Evolutionary conservation across 2,329 filamentous ascomycete species (phyloP), one percentile per base, ranked within the genome.

Genomic region (Graphilbum fragrans): DNA sequence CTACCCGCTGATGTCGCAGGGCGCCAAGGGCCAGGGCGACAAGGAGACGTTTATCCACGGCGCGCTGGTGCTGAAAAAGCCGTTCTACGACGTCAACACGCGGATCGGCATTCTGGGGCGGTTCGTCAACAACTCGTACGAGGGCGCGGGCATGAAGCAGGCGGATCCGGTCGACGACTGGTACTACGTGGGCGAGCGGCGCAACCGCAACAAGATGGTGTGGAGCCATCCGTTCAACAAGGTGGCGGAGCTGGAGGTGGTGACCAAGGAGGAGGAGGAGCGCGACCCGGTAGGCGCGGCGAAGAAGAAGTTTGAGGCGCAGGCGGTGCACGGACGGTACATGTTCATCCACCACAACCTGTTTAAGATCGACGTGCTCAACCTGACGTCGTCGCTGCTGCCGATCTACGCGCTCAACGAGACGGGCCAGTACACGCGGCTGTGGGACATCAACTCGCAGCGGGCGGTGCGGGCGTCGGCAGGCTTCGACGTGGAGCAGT

Each of bases 1-100:
- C 55, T 74, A 72, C 48, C 61, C 62, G 0, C 51, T 73, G 4
- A 54, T 67, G 22, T 64, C 58, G 20, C 67, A 69, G 51, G 60
- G 59, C 27, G 58, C 57, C 1, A 52, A 53, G 10, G 65, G 64
- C 20, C 55, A 65, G 44, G 66, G 66, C 20, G 66, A 70, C 53
- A 69, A 68, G 50, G 66, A 71, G 45, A 70, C 65, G 0, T 69
- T 69, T 42, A 46, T 64, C 10, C 61, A 60, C 38, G 66, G 64
- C 1, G 65, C 66, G 7, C 48, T 62, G n/a, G 62, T 57, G 9
- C 52, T 67, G n/a, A 52, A 54, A 3, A 46, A 54, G 7, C 57
- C 62, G 0, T 64, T 58, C 45, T 67, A 66, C 50, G 53, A 60
- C 49, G 58, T 65, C 39, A 53, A 56, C 41, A 57, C 57, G 21